Percentiles rank a stretch among this genome's conserved stretches.
These are phyloP conservation scores for Vaccinium macrocarpon DNA, from an alignment of 148 eudicot species.

Conservation along the genomic window DNA sequence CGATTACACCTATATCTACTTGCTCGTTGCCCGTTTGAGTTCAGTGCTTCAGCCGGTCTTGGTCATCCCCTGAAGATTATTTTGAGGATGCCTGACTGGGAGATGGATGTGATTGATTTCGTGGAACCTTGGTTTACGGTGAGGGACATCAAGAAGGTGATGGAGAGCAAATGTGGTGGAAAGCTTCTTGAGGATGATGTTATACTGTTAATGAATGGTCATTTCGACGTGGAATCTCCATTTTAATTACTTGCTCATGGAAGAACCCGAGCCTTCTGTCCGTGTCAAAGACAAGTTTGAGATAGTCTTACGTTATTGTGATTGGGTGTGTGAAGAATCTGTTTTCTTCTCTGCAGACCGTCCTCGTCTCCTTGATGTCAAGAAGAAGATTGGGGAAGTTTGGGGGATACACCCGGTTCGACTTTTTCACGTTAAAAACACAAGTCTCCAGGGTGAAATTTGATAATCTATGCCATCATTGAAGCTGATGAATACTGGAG, in stretches of 20 bases:
- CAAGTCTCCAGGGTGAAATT: neutral
- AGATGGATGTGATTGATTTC: neutral
- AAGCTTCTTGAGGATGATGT: neutral
- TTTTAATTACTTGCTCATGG: neutral
- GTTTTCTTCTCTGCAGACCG: neutral
- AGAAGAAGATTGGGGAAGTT: neutral
- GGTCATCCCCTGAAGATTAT: neutral
- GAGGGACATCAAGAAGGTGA: neutral
- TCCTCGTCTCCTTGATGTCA: neutral
- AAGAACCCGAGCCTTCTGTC: neutral
- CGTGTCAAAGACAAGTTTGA: neutral
- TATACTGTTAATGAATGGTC: neutral
- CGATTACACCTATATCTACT: neutral
- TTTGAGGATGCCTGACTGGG: neutral
- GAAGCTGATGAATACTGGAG: neutral
- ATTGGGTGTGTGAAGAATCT: neutral
- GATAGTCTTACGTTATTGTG: neutral
- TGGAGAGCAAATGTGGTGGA: neutral
- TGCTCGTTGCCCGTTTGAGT: too few relatives aligned
- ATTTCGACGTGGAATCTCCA: neutral
- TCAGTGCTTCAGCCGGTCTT: neutral
- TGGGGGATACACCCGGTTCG: neutral
- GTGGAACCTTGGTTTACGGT: neutral
- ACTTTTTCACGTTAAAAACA: neutral
- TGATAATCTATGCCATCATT: neutral